Evolutionary conservation across 257 asterid species (phyloP).

Genomic region (Fraxinus quadrangulata): DNA sequence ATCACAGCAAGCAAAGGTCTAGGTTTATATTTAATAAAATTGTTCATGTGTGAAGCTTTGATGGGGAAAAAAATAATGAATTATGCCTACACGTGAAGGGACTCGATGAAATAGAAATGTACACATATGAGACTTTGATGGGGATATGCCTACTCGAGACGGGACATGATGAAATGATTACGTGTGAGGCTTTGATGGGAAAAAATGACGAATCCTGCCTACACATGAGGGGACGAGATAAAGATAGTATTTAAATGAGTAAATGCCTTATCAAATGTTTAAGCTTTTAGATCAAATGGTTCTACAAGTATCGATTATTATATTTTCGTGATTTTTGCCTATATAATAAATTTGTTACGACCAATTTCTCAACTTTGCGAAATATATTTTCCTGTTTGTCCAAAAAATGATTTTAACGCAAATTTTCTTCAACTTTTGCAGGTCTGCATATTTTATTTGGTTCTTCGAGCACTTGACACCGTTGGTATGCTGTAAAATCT

Average conservation of each 20-base stretch:
- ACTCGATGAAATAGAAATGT: too few relatives aligned
- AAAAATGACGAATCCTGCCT: too few relatives aligned
- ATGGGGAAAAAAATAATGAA: too few relatives aligned
- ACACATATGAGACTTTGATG: too few relatives aligned
- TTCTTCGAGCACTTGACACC: slow-evolving; percentile 96
- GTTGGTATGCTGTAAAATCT: slow-evolving; percentile 67
- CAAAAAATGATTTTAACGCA: not conserved
- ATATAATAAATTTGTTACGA: not conserved
- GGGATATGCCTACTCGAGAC: too few relatives aligned
- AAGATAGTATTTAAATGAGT: too few relatives aligned
- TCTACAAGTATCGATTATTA: not conserved
- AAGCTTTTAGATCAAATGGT: not conserved
- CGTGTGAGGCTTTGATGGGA: too few relatives aligned
- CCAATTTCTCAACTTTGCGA: not conserved
- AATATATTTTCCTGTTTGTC: not conserved
- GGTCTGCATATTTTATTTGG: slow-evolving; percentile 96
- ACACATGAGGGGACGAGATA: not conserved
- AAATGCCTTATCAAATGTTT: not conserved
- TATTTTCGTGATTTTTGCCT: not conserved
- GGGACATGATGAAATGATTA: too few relatives aligned
- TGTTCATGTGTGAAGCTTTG: too few relatives aligned
- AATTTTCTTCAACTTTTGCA: slow-evolving; percentile 36
- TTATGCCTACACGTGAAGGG: too few relatives aligned
- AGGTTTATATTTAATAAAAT: too few relatives aligned
- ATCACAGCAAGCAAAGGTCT: too few relatives aligned